A percentile compares a stretch with the other conserved stretches of the same genome.
These are phyloP conservation scores for Phialocephala sp. DNA, from an alignment of 2,329 filamentous ascomycete genomes.

Conservation along the genomic window DNA sequence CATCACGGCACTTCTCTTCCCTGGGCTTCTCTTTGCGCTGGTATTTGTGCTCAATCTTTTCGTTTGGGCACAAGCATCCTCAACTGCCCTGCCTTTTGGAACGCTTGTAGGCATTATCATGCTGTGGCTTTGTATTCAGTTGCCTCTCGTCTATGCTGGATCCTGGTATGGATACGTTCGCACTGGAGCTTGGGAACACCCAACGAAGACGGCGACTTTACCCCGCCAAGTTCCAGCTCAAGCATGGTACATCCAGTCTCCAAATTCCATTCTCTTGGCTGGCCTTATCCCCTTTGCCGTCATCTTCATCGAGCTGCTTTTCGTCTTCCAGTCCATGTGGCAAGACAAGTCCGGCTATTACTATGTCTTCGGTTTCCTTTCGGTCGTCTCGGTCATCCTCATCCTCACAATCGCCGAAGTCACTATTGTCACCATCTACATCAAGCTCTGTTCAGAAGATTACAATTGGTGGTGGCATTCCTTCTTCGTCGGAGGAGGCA, in stretches of 20 bases:
- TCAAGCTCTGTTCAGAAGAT: conserved; percentile 83
- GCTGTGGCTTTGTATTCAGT: conserved; percentile 85
- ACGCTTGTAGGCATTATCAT: conserved; percentile 75
- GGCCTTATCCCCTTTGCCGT: conserved; percentile 85
- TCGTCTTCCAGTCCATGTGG: conserved; percentile 87
- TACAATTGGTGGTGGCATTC: conserved; percentile 94
- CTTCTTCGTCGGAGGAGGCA: conserved; percentile 79
- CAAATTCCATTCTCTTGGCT: conserved; percentile 70
- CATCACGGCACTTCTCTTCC: conserved; percentile 78
- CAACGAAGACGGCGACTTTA: conserved; percentile 75
- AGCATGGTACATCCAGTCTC: conserved; percentile 73
- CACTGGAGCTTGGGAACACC: conserved; percentile 76
- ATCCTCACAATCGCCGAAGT: conserved; percentile 81
- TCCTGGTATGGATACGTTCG: conserved; percentile 77
- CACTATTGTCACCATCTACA: conserved; percentile 82
- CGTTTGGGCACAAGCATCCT: conserved; percentile 88
- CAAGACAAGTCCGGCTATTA: conserved; percentile 92
- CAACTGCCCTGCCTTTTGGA: conserved; percentile 83
- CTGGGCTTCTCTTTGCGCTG: conserved; percentile 75
- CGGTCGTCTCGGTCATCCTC: conserved; percentile 74
- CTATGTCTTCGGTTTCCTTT: conserved; percentile 87
- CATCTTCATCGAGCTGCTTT: conserved; percentile 85
- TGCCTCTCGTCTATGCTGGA: conserved; percentile 82
- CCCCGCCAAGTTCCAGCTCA: conserved; percentile 76
- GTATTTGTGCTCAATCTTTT: conserved; percentile 86